Base-by-base conservation (phyloP, 768 basidiomycete genomes). In the Lactarius deliciosus region DNA sequence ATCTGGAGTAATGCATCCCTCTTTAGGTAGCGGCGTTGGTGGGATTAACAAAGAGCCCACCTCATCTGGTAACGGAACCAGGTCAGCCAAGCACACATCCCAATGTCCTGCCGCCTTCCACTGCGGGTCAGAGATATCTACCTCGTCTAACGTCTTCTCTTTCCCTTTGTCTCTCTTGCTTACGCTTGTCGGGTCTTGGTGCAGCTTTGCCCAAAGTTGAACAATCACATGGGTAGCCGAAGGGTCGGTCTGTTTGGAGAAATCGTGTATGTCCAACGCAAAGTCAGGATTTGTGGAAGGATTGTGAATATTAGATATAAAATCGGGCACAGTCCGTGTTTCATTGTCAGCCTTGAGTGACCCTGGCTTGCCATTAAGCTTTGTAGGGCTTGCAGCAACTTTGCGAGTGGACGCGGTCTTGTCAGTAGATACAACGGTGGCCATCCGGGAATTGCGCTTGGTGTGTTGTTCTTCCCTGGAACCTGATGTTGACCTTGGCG, bases 271-370 rank as follows among this genome's bases (percentile, higher is more conserved):
- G 71, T 94, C 87, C 20, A 91, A 77, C 1, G 80, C 63, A 71
- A 94, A 96, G 28, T 79, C 76, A 0, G 95, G 95, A 74, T 94
- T 91, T 0, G 90, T 94, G 1, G 94, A 96, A 5, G 93, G 90
- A 28, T 79, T 82, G 74, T 94, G 94, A 58, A 92, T 81, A 0
- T 85, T 81, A 2, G 94, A 96, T 57, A 94, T 82, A 75, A 87
- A 95, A 72, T 91, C 84, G 3, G 91, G 86, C 11, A 76, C 73
- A 50, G 69, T 69, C 10, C 63, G 63, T 63, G 73, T 64, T 55
- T 68, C 62, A 55, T 13, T 41, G 68, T 71, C 25, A 38, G 45
- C 22, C 40, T 36, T 60, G 20, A 36, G 20, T 18, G 41, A 65
- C 45, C 28, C 28, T 66, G 66, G 16, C 13, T 64, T 67, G 28